Conservation (phyloP, 352 stramenopile species). For the Phytophthora pluvialis region DNA sequence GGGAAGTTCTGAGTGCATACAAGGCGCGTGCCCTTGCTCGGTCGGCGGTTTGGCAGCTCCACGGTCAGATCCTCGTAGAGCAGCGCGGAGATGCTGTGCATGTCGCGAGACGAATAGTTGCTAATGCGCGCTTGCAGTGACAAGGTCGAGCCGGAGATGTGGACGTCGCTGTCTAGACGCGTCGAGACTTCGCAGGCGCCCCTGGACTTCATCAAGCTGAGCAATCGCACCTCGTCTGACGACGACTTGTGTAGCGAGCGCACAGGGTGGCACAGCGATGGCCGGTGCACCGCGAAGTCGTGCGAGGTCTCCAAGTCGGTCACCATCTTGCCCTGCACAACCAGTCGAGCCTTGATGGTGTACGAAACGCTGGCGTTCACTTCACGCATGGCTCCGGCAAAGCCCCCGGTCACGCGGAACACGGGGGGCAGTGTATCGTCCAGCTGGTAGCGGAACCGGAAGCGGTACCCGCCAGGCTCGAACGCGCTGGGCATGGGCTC, state of each 20-base stretch:
- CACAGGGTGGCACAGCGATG: slow-evolving; percentile 32
- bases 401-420: slow-evolving; percentile 30
- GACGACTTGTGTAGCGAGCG: slow-evolving; percentile 33
- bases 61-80: slow-evolving; percentile 44
- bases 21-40: slow-evolving; percentile 29
- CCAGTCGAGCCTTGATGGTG: slow-evolving; percentile 62
- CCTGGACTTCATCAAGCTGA: slow-evolving; percentile 43
- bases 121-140: slow-evolving; percentile 33
- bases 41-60: slow-evolving; percentile 30
- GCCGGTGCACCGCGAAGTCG: slow-evolving; percentile 21
- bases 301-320: slow-evolving; percentile 56
- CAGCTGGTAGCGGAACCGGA: slow-evolving; percentile 38
- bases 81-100: slow-evolving; percentile 36
- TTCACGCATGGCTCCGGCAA: slow-evolving; percentile 19
- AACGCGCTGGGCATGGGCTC: slow-evolving; percentile 20
- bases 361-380: slow-evolving; percentile 75
- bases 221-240: slow-evolving; percentile 26
- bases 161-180: slow-evolving; percentile 38
- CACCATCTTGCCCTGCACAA: slow-evolving; percentile 58
- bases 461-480: slow-evolving; percentile 33
- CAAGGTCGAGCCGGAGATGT: slow-evolving; percentile 38
- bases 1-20: slow-evolving; percentile 33
- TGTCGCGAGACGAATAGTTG: slow-evolving; percentile 43
- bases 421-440: slow-evolving; percentile 52
- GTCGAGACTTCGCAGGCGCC: slow-evolving; percentile 35